Evolutionary conservation across 1,139 yeast genomes (phyloP), one percentile per base, ranked within the genome.

Genomic region (Yamadazyma pseudoaaseri): DNA sequence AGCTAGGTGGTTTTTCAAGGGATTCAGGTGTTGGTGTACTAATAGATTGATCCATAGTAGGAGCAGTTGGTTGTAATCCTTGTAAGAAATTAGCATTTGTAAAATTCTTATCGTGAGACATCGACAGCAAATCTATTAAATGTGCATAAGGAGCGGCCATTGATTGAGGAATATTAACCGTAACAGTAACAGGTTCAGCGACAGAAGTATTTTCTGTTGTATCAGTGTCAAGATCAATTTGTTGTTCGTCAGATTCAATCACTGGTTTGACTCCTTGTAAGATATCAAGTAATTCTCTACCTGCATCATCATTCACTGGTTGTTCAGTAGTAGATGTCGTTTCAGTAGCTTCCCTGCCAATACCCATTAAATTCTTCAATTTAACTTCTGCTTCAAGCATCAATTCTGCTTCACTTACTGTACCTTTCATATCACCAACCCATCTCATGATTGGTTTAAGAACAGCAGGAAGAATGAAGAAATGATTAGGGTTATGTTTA

Each of bases 281-380:
- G 53, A 81, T 72, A 44, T 81, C 77, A 47, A 84, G 68, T 40
- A 84, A 58, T 38, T 81, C 92, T 65, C 92, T 77, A 17, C 92
- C 92, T 3, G 89, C 87, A 55, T 83, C 92, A 18, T 65, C 57
- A 32, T 58, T 56, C 8, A 11, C 33, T 43, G 51, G 33, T 41
- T 45, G 34, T 20, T 16, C 34, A 43, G 49, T 29, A 42, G 44
- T 24, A 13, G 25, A 14, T 30, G 30, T 12, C 9, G 26, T n/a
- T 23, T 21, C 3, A 27, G 43, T 49, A 39, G 42, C 52, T n/a
- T 49, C 54, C 34, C 43, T 40, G 27, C 49, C 51, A 29, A 83
- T 65, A 26, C 89, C 89, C 49, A 84, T 65, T 39, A 81, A 63
- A 17, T 66, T 58, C 62, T 82, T 83, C 66, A 84, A 70, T 53